Evolutionary conservation across 1,284 basidiomycete species (phyloP), one percentile per base, ranked within the genome.

Genomic region (Ganoderma meredithae): DNA sequence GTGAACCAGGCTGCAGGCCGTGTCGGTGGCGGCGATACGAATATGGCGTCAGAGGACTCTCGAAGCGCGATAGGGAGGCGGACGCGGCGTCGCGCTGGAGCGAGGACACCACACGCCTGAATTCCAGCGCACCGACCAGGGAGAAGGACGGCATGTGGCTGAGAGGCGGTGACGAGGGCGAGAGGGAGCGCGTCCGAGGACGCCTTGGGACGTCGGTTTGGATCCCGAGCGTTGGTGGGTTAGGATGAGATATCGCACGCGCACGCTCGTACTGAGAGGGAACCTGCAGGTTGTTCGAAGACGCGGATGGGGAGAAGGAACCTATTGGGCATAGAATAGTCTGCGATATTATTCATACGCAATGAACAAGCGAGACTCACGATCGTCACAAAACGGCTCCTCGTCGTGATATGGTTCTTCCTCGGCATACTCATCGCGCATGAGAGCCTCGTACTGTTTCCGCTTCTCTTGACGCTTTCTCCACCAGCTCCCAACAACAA

Each of bases 101-200:
- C 0, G 92, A 92, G 19, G 92, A 86, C 17, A 98, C 92, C 17
- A 98, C 93, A 69, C 96, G 92, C 36, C 95, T 86, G 80, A 98
- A 98, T 79, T 98, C 97, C 63, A 99, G 88, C 0, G 97, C 96
- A 10, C 96, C 95, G 2, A 98, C 88, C 1, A 99, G 86, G 7
- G 96, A 97, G 79, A 96, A 95, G 0, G 92, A 93, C 1, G 92
- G 92, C 80, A 94, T 86, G 68, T 88, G 86, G 9, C 79, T 76
- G 25, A 81, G 71, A 41, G 80, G 80, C 9, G 83, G 76, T 7
- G 83, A 64, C 1, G 81, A 65, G 1, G 81, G 79, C 0, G 83
- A 82, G 7, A 82, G 77, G 1, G 82, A 82, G 25, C 71, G 79
- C 12, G 81, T 80, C 71, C 77, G 79, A 3, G 83, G 75, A 64